Evolutionary conservation across 768 basidiomycete genomes (phyloP), one percentile per base, ranked within the genome.

Genomic region (Rhodotorula sphaerocarpa): DNA sequence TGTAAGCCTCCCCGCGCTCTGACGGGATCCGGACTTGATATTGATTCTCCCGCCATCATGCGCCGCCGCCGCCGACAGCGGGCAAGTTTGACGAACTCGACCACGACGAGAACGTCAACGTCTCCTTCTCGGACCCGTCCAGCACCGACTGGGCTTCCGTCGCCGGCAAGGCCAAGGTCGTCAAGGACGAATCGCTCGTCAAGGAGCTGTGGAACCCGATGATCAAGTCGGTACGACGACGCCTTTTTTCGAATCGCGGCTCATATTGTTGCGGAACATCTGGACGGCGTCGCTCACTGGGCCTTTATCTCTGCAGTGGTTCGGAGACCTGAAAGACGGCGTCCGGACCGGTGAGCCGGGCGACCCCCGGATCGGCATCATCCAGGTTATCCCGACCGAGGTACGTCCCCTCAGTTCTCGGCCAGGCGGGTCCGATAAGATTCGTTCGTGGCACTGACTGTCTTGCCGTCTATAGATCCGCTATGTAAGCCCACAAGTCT

Each of bases 81-180:
- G 68, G 69, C 54, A 72, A 72, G 57, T 70, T 72, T 21, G 71
- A 72, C 57, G 71, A 72, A 53, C 57, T 68, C 25, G 28, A 61
- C 1, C 30, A 63, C 43, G 57, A 70, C 55, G 50, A 45, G 34
- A 25, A 66, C 42, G 69, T 70, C 59, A 72, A 72, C 61, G 52
- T 72, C n/a, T 59, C 63, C 4, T 69, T 62, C 55, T 59, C 59
- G 44, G 61, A 70, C 57, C 55, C 63, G 33, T 45, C 36, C 23
- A 25, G 48, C 27, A 62, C 70, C 50, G 60, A 72, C 62, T 72
- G 71, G 71, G 65, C 67, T 7, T 71, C 70, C 9, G 61, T 63
- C 16, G 66, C 70, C 10, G 71, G 71, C 28, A 69, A 56, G 41
- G 71, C 71, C 15, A 48, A 12, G 7, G 36, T 71, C 30, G 28